Percentiles rank a stretch among this genome's conserved stretches.
Conservation (phyloP, 2,329 filamentous ascomycete genomes). For the Incumbomyces delicatus region DNA sequence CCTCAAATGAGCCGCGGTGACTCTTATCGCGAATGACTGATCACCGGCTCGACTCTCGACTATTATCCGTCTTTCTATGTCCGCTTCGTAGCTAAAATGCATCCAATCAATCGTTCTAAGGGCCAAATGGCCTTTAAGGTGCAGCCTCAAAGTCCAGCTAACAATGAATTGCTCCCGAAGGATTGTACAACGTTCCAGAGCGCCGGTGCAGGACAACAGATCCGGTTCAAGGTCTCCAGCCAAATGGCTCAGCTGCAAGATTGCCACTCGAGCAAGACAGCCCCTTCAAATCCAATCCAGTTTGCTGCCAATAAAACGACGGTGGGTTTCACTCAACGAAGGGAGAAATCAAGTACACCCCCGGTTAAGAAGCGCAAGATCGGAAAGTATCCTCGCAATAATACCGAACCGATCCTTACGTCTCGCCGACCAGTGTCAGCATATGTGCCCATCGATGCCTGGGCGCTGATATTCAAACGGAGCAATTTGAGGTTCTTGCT, state of each 20-base stretch:
- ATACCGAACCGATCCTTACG: not conserved
- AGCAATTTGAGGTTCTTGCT: slow-evolving; percentile 17
- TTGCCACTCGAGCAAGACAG: not conserved
- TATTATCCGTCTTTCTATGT: too few relatives aligned
- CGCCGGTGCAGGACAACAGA: not conserved
- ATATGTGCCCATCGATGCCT: slow-evolving; percentile 16
- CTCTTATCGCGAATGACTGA: too few relatives aligned
- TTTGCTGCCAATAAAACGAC: slow-evolving; percentile 4
- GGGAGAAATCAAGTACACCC: not conserved
- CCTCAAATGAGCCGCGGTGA: too few relatives aligned
- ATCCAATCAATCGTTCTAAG: not conserved
- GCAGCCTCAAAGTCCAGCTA: not conserved
- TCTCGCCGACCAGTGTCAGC: slow-evolving; percentile 3
- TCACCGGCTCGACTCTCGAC: too few relatives aligned
- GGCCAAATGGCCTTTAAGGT: slow-evolving; percentile 1
- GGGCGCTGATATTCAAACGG: slow-evolving; percentile 16
- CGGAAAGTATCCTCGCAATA: not conserved
- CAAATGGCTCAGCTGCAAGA: not conserved
- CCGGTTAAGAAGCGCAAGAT: not conserved
- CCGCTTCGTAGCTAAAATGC: too few relatives aligned
- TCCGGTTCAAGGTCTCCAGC: not conserved
- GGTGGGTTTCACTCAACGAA: slow-evolving; percentile 2
- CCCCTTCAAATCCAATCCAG: not conserved
- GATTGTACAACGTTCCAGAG: not conserved
- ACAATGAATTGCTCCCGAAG: not conserved